Evolutionary conservation across 2,329 filamentous ascomycete species (phyloP), one percentile per base, ranked within the genome.

Genomic region (Blastomyces emzantsi): DNA sequence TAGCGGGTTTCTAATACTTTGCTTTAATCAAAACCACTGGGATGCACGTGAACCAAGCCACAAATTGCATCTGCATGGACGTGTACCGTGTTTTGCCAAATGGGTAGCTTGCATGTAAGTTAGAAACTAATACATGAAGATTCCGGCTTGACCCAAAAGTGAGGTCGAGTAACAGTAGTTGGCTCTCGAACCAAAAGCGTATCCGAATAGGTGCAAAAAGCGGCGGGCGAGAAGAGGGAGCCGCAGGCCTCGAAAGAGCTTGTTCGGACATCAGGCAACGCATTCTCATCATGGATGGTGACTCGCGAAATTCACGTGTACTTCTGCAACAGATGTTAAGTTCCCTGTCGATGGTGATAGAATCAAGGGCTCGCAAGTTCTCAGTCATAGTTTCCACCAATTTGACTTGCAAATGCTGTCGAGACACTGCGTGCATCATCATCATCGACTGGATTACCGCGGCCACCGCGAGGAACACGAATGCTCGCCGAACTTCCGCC

Each of bases 371-470:
- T n/a, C 25, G 15, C 49, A 36, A 49, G 66, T 61, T 65, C 68
- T 85, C 82, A 85, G 73, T 86, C 84, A 70, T 85, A 85, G 69
- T 80, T 82, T 52, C 82, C 82, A 63, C 90, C 92, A 69, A 97
- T 87, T 77, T 97, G 94, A 79, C 92, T 97, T 66, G 93, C 92
- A 79, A 97, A 99, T 59, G 92, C 92, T 61, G 94, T 97, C 73
- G 91, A 96, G 71, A 97, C 86, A 77, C 93, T 97, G 78, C 94
- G 91, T 72, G 94, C 91, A 74, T 97, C 94, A 69, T 99, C 94
- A 69, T 99, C 94, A 66, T 88, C 81, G 52, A 79, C 76, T 47
- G 72, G 67, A 63, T 76, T 73, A 30, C 78, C 76, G 17, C 75
- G 72, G 54, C 73, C 69, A 52, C 77, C 75, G 57, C 79, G 78